A percentile compares a stretch with the other conserved stretches of the same genome.
Conservation (phyloP, 768 basidiomycete genomes). For the Mycena kentingensis region DNA sequence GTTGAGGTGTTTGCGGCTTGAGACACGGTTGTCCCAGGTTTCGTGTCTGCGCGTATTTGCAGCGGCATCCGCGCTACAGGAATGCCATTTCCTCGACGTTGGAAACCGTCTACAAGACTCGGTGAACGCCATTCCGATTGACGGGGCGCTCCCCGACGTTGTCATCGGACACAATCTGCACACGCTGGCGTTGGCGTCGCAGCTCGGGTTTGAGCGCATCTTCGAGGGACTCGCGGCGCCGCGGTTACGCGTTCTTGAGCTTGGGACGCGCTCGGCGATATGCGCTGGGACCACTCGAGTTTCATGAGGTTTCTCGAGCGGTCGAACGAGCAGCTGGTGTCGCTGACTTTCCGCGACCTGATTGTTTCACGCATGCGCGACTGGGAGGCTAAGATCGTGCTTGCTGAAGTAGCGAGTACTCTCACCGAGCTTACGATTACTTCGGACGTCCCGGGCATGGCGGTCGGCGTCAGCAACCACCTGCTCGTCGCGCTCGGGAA, state of each 20-base stretch:
- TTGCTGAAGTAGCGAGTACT: constrained; percentile 6
- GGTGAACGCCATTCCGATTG: constrained; percentile 5
- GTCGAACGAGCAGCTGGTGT: constrained; percentile 7
- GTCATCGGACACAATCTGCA: constrained; percentile 1
- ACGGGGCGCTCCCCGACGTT: constrained; percentile 4
- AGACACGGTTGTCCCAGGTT: constrained; percentile 9
- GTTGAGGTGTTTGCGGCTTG: constrained; percentile 10
- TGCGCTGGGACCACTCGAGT: constrained; percentile 14
- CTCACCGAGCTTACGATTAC: constrained; percentile 12
- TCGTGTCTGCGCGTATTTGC: constrained; percentile 12
- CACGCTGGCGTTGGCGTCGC: constrained; percentile 10
- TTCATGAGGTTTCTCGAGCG: constrained; percentile 18
- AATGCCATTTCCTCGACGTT: constrained; percentile 15
- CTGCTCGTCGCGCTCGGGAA: constrained; percentile 5
- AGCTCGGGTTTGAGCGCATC: constrained; percentile 4
- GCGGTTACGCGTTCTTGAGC: constrained; percentile 8
- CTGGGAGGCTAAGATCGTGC: constrained; percentile 2
- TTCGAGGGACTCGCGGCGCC: constrained; percentile 9
- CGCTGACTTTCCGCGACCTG: constrained; percentile 16
- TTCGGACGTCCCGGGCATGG: constrained; percentile 16
- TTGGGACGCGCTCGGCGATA: constrained; percentile 13
- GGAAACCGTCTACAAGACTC: neutral
- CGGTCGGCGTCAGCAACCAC: constrained; percentile 6
- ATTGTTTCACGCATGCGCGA: constrained; percentile 13
- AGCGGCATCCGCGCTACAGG: constrained; percentile 9